Evolutionary conservation across 371 early-diverging fungal species (phyloP), one percentile per base, ranked within the genome.

Genomic region (Mortierella sp.): DNA sequence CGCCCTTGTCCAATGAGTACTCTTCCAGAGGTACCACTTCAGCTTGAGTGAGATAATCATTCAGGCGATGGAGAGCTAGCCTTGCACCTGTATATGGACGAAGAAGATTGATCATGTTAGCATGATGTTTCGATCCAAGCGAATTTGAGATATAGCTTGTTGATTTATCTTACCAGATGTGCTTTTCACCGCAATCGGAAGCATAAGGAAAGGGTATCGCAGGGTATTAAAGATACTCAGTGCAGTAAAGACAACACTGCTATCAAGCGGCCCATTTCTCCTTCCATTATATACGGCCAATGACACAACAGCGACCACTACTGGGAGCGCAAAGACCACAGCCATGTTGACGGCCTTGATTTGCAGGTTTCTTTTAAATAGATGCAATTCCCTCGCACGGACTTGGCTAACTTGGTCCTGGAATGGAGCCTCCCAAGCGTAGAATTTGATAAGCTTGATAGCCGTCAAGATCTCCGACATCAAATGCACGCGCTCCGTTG

Each of bases 381-480:
- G 61, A 28, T 40, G 43, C 31, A 69, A 37, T 43, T 91, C 90
- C 15, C 72, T 72, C 12, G 61, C 68, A 10, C 90, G 79, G 9
- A 83, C 78, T 5, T 71, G 65, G 35, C 57, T 43, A 3, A 82
- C 55, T 3, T 68, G 66, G 2, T 64, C 64, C 13, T 69, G 70
- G 57, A 82, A 83, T 26, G 64, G 84, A 1, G 53, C 34, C 54
- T 91, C 90, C 90, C 90, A 90, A 0, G 89, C 89, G 65, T 90
- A 89, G 67, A 89, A 89, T 73, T 91, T 91, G 76, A 91, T 88
- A 34, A 91, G 75, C 72, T 90, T 91, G 67, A 91, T 89, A n/a
- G 89, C 89, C 0, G 91, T 91, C 56, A 91, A 65, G 42, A 89
- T 79, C 70, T 91, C 91, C 19, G 83, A 82, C 83, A 90, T 88